Evolutionary conservation across 2,329 filamentous ascomycete genomes (phyloP), one percentile per base, ranked within the genome.

Genomic region (Cercospora sesami): DNA sequence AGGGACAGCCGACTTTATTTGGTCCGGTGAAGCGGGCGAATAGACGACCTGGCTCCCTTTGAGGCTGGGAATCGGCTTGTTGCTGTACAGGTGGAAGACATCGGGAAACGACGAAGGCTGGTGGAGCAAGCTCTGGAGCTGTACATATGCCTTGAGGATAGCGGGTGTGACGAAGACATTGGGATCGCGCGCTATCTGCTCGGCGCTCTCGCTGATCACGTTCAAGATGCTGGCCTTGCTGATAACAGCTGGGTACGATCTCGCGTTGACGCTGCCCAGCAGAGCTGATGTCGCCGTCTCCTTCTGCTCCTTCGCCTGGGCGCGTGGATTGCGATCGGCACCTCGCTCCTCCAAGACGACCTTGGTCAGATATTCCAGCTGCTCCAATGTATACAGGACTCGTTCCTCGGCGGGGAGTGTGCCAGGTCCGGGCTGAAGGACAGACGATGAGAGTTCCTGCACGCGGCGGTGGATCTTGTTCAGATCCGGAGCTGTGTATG

Each of bases 51-150:
- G 82, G 9, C 68, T 66, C 36, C 68, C 67, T n/a, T 86, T 85
- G 16, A 85, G 86, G 18, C 86, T 85, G 2, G 93, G 91, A 70
- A 89, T 83, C 9, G 92, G 90, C 80, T 98, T 99, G 73, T 87
- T 87, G 60, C 92, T 92, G 78, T 94, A 98, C 63, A 97, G 85
- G 65, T 89, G 83, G 76, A 99, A 90, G 51, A 93, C 87, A 68
- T 90, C 86, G 6, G 94, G 93, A 70, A 98, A 87, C 55, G 91
- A 89, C 71, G 92, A 87, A 2, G 93, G 89, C 66, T 86, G 88
- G 69, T 88, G 86, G 53, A 98, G 86, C 10, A 89, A 85, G 30
- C 89, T 85, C 78, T 97, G 93, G 55, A 92, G 87, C 42, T 87
- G 84, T 69, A 96, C 89, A 79, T 97, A 98, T 73, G 86, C 79